Conservation (phyloP, 2,329 filamentous ascomycete species). For the Arthroderma sp. region DNA sequence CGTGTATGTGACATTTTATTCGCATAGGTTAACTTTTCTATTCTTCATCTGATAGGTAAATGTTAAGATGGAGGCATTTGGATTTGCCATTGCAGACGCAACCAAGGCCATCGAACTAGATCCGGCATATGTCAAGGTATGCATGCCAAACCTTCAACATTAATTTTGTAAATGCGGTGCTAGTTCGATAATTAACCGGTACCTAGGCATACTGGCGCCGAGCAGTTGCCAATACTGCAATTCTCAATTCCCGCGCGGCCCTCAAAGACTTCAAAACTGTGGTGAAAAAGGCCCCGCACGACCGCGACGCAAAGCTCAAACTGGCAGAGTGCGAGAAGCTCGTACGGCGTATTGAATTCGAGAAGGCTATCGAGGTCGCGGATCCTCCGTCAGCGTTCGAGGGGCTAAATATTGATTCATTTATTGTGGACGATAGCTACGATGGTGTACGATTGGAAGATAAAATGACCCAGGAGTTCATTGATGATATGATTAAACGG, state of each 20-base stretch:
- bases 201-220: constrained; percentile 80
- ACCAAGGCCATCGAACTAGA: constrained; percentile 85
- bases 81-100: constrained; percentile 82
- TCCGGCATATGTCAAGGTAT: constrained; percentile 74
- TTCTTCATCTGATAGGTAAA: constrained; percentile 50
- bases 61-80: constrained; percentile 91
- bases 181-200: neutral
- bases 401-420: constrained; percentile 75
- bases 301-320: constrained; percentile 85
- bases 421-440: constrained; percentile 69
- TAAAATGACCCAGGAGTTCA: constrained; percentile 90
- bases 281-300: constrained; percentile 70
- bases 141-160: too few species aligned
- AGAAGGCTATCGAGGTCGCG: constrained; percentile 84
- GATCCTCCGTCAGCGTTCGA: constrained; percentile 88
- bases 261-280: constrained; percentile 87
- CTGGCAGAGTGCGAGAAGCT: constrained; percentile 89
- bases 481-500: constrained; percentile 90
- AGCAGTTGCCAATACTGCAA: constrained; percentile 82
- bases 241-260: constrained; percentile 76
- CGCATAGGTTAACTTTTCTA: neutral
- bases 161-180: neutral
- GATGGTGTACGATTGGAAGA: constrained; percentile 66
- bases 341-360: constrained; percentile 81
- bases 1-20: neutral